These are phyloP conservation scores for Solanum rostratum DNA, from an alignment of 257 asterid species.

Conservation along the genomic window DNA sequence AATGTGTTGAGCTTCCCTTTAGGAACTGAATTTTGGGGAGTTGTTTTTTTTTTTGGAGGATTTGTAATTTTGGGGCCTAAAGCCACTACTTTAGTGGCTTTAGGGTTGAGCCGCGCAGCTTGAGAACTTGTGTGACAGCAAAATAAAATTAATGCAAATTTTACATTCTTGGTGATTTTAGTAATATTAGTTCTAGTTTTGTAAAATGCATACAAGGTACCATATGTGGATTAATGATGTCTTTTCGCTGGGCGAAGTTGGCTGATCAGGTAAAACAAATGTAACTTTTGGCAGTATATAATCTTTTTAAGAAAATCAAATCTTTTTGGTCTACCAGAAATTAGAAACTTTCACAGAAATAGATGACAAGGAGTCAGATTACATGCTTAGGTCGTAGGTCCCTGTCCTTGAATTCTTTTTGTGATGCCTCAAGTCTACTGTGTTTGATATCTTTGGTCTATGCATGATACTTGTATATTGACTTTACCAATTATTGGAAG, in stretches of 20 bases:
- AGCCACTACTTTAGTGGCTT: too few relatives aligned
- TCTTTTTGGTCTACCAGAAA: background rate
- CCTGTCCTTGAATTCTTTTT: background rate
- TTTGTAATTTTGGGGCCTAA: too few relatives aligned
- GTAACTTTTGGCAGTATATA: background rate
- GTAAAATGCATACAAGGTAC: background rate
- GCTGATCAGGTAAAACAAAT: background rate
- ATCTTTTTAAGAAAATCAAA: background rate
- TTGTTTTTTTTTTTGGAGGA: too few relatives aligned
- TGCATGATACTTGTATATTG: background rate
- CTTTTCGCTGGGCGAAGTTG: background rate
- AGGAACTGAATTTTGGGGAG: too few relatives aligned
- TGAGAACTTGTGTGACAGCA: background rate
- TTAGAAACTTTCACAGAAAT: background rate
- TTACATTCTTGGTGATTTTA: background rate
- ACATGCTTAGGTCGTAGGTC: background rate
- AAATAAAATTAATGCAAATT: background rate
- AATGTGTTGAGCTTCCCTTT: too few relatives aligned
- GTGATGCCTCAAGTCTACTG: background rate
- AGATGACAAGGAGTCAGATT: background rate
- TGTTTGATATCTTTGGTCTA: background rate
- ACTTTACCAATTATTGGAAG: background rate
- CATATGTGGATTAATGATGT: background rate
- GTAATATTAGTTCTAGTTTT: background rate
- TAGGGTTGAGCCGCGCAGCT: background rate